Evolutionary conservation across 2,329 filamentous ascomycete genomes (phyloP), one percentile per base, ranked within the genome.

Genomic region (Hymenoscyphus repandus): DNA sequence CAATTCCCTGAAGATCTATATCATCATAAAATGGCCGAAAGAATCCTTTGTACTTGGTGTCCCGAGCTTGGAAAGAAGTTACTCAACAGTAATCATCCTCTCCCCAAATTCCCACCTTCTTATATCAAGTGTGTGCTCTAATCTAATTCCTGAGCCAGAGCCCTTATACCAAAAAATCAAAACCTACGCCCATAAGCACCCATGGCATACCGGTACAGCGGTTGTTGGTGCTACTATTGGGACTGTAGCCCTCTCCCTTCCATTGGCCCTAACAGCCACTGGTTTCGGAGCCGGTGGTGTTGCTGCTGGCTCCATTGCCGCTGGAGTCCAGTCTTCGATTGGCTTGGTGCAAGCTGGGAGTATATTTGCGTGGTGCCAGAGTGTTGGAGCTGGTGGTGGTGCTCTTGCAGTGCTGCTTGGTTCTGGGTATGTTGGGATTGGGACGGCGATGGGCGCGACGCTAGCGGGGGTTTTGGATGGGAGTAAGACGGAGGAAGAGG

Each of bases 291-390:
- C 57, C n/a, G 32, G 51, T 13, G 62, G 62, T 2, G 58, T 59
- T 15, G 48, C 46, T 9, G 55, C 52, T 40, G 61, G 60, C 3
- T 59, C 56, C 33, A 32, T 52, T 15, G 61, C 62, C 11, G 62
- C 63, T 22, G 58, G 40, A 27, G 62, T 59, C 58, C 63, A 65
- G 49, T 52, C 61, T 5, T 47, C 54, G 11, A 52, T 64, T 13
- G 62, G 63, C 18, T 10, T 58, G 9, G 55, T 65, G 7, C 47
- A 66, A 49, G 62, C 53, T 10, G 63, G 62, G 1, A 64, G 62
- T 39, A 18, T 64, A 1, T 66, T 64, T 45, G 57, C 63, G 5
- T 66, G 59, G 61, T 65, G 59, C 54, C 61, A 65, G 49, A 64
- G 63, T 43, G 59, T 56, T 17, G 58, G 53, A 2, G 60, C 61